Base-by-base conservation (phyloP, 495 filamentous ascomycete genomes). In the Talaromyces liani region DNA sequence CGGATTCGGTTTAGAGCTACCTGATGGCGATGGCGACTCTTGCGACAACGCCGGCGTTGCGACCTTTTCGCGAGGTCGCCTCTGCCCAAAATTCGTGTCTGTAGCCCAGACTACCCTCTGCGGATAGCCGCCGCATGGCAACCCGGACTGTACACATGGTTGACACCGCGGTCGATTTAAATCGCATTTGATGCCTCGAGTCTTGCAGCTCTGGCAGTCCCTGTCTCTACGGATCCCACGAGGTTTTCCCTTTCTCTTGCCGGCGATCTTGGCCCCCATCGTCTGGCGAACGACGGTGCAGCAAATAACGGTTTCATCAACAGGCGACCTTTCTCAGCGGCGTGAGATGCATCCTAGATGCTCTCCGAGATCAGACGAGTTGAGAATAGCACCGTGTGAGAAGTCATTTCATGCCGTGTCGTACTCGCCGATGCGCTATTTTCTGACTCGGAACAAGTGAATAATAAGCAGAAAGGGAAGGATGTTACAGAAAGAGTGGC, bases 221-320 rank as follows among this genome's bases (percentile, higher is more conserved):
- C 73, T 72, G 62, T 75, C 73, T 33, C 72, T 67, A 12, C 73
- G 70, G 39, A 76, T 74, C 8, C 73, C 69, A 10, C 73, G 72
- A 27, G 71, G 70, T 65, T 74, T 77, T 9, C 60, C 60, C 45
- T 62, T 62, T 33, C 29, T 39, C 45, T 54, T 54, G 60, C 27
- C 60, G 29, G 27, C 45, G 29, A 36, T 22, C 60, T 51, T 62
- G 39, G 41, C 60, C 45, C 60, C 60, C 60, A 62, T 62, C 60
- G 27, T 36, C 60, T 54, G 39, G 36, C 58, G 24, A 49, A 61
- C 27, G 22, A 34, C 53, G 53, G 27, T 34, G 34, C 41, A 16
- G 36, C 58, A 7, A 31, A 45, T 22, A 12, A 20, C 18, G 4
- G 6, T 29, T 33, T 34, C 56, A 58, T 58, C 27, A 58, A 58